These are phyloP conservation scores for Musa itinerans DNA, from an alignment of 176 grass and related monocot genomes.

Conservation along the genomic window DNA sequence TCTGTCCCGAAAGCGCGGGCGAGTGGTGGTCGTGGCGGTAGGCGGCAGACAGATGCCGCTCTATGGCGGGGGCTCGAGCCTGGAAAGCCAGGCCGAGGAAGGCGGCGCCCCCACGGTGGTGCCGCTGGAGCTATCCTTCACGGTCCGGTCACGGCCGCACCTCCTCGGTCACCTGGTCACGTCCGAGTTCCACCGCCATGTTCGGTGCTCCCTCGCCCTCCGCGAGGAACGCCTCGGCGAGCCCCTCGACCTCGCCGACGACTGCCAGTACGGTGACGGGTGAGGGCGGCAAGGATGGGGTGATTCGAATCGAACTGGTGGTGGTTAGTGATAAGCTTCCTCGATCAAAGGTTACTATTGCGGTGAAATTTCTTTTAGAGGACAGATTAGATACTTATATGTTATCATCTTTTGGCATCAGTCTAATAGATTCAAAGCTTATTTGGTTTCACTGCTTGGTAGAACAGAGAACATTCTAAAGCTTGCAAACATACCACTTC, in stretches of 20 bases:
- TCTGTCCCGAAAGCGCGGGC: constrained; percentile 51
- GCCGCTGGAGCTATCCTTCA: constrained; percentile 46
- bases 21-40: constrained; percentile 47
- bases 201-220: constrained; percentile 40
- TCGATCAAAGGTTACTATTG: no score
- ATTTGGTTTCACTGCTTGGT: no score
- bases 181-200: constrained; percentile 86
- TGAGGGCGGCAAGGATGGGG: no score
- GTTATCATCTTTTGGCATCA: no score
- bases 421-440: no score
- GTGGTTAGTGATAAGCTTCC: no score
- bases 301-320: no score
- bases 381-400: no score
- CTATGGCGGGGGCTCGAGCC: constrained; percentile 54
- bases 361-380: no score
- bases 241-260: constrained; percentile 22
- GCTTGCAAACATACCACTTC: no score
- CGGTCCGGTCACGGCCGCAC: constrained; percentile 69
- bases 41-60: constrained; percentile 65
- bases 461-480: no score
- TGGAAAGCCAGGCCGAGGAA: constrained; percentile 63
- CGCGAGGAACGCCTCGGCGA: constrained; percentile 46
- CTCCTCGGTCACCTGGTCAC: constrained; percentile 70
- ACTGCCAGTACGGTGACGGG: constrained; percentile 56
- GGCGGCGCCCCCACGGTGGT: constrained; percentile 46